phyloP scores from a whole-genome alignment of 331 rosid species.

The Cydonia oblonga region DNA sequence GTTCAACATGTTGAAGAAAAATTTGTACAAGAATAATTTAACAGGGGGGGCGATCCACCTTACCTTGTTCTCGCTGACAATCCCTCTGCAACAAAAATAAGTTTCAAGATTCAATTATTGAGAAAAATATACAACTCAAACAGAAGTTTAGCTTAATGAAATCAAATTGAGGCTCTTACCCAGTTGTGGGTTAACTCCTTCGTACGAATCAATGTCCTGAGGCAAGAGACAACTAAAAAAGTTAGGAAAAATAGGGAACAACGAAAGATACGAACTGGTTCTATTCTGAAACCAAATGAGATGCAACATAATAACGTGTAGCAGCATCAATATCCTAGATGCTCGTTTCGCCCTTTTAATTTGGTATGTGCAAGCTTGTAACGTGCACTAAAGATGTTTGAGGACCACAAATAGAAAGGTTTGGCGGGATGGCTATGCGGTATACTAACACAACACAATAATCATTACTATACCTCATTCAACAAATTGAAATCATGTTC shows the following conservation, averaged over 20 bases:
- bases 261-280: not conserved
- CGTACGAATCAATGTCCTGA: conserved; percentile 39
- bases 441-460: not conserved
- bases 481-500: conserved; percentile 21
- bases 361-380: not conserved
- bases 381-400: not conserved
- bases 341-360: not conserved
- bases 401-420: not conserved
- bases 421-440: not conserved
- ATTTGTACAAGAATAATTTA: conserved; percentile 6
- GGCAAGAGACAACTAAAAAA: not conserved
- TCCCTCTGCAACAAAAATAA: conserved; percentile 40
- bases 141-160: conserved; percentile 4
- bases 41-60: conserved; percentile 7
- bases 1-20: conserved; percentile 8
- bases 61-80: conserved; percentile 77
- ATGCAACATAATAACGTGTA: not conserved
- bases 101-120: conserved; percentile 11
- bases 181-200: conserved; percentile 15
- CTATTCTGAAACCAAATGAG: not conserved
- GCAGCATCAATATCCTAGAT: not conserved
- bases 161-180: conserved; percentile 38
- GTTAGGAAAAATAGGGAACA: not conserved
- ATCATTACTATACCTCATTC: conserved; percentile 41
- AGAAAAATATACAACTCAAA: conserved; percentile 4